Conservation (phyloP, 2,329 filamentous ascomycete genomes). For the Lachnum nothofagi region DNA sequence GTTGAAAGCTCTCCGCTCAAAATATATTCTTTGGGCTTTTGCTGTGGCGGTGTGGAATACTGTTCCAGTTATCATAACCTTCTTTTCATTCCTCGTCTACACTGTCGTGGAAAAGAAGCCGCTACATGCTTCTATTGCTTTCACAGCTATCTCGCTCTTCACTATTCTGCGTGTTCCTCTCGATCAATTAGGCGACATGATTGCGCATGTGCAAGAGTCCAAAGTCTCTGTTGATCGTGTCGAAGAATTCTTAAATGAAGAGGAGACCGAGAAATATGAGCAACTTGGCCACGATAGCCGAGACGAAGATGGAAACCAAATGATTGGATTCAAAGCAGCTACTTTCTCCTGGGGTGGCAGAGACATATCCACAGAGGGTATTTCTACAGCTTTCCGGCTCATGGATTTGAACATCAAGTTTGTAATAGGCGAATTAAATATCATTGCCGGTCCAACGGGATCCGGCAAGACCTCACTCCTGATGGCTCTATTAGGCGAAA, state of each 20-base stretch:
- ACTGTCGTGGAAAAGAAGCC: conserved; percentile 85
- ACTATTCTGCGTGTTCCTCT: conserved; percentile 87
- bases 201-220: conserved; percentile 94
- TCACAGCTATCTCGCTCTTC: conserved; percentile 93
- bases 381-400: conserved; percentile 70
- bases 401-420: conserved; percentile 82
- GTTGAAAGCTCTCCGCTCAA: conserved; percentile 68
- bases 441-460: conserved; percentile 88
- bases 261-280: conserved; percentile 91
- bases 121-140: conserved; percentile 85
- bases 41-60: conserved; percentile 96
- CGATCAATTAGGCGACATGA: conserved; percentile 96
- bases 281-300: conserved; percentile 70
- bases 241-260: conserved; percentile 86
- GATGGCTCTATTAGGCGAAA: conserved; percentile 94
- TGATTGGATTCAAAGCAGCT: conserved; percentile 79
- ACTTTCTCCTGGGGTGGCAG: conserved; percentile 85
- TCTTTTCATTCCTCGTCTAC: conserved; percentile 92
- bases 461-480: conserved; percentile 93
- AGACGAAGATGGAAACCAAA: conserved; percentile 62
- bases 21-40: conserved; percentile 86
- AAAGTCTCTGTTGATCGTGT: conserved; percentile 96
- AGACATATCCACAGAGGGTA: conserved; percentile 55
- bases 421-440: conserved; percentile 77
- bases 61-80: conserved; percentile 89